Evolutionary conservation across 345 rosid species (phyloP).

Genomic region (Eucalyptus curtisii): DNA sequence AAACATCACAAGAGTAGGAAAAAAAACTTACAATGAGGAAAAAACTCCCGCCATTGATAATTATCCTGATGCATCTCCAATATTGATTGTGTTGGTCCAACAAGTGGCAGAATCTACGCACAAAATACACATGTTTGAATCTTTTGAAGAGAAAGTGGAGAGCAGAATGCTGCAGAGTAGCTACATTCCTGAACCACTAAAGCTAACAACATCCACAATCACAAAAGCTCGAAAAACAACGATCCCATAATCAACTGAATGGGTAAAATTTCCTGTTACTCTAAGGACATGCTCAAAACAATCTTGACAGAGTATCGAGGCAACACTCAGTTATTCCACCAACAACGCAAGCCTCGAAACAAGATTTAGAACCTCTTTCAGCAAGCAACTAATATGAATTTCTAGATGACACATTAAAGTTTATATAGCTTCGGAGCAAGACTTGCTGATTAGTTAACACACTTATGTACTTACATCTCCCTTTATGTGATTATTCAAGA

Average conservation of each 20-base stretch:
- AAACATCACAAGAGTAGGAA: background rate
- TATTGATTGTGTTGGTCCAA: slow-evolving; percentile 73
- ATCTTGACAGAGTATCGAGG: background rate
- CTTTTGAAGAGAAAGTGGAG: background rate
- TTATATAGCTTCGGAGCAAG: background rate
- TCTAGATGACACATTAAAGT: background rate
- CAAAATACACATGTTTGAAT: background rate
- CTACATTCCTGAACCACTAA: background rate
- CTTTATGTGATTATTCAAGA: background rate
- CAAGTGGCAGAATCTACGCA: slow-evolving; percentile 69
- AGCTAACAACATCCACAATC: background rate
- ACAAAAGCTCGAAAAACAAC: background rate
- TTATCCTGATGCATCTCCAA: slow-evolving; percentile 43
- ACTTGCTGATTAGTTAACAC: background rate
- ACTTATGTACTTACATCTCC: background rate
- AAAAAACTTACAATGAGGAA: slow-evolving; percentile 49
- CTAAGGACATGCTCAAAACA: background rate
- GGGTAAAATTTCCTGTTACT: background rate
- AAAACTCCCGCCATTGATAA: slow-evolving; percentile 90
- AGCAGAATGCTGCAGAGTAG: background rate
- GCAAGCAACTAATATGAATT: background rate
- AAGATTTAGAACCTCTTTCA: background rate
- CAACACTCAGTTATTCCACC: background rate
- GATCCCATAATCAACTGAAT: background rate
- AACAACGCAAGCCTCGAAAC: background rate